Evolutionary conservation across 805 yeast species (phyloP).

Genomic region (Grigorovia yakushimaensis): DNA sequence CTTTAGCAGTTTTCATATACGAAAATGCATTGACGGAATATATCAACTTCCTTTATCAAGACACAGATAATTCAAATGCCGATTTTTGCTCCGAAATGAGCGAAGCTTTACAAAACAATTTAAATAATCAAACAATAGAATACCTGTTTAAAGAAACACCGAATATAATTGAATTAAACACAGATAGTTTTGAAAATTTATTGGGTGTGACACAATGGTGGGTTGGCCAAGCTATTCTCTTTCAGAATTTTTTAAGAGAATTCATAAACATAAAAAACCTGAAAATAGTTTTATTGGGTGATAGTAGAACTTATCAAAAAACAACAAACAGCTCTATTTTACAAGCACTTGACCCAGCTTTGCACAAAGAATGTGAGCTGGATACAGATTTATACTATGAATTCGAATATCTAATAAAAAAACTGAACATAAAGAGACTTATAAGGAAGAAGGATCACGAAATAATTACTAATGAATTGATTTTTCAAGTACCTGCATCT

Average conservation of each 20-base stretch:
- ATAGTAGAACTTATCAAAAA: not conserved
- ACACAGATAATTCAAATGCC: conserved; percentile 31
- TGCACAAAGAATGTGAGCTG: not conserved
- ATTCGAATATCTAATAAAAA: conserved; percentile 31
- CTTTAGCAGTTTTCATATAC: conserved; percentile 34
- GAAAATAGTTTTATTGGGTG: conserved; percentile 30
- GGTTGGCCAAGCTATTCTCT: conserved; percentile 31
- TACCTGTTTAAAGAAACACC: conserved; percentile 38
- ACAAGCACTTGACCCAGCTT: not conserved
- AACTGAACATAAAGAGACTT: conserved; percentile 4
- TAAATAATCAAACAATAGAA: conserved; percentile 22
- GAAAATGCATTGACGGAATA: conserved; percentile 41
- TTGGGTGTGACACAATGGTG: conserved; percentile 34
- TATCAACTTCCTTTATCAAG: conserved; percentile 37
- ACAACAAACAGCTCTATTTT: conserved; percentile 6
- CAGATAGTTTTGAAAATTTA: conserved; percentile 5
- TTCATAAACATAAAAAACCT: conserved; percentile 27
- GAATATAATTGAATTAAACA: conserved; percentile 17
- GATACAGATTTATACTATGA: conserved; percentile 34
- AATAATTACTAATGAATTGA: not conserved
- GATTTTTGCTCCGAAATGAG: conserved; percentile 37
- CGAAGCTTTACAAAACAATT: conserved; percentile 33
- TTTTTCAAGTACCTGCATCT: conserved; percentile 7
- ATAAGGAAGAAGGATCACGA: not conserved
- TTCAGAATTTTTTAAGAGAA: conserved; percentile 26